A percentile compares a stretch with the other conserved stretches of the same genome.
Evolutionary conservation across 495 filamentous ascomycete genomes (phyloP).

Genomic region (Trichoderma erinaceum): DNA sequence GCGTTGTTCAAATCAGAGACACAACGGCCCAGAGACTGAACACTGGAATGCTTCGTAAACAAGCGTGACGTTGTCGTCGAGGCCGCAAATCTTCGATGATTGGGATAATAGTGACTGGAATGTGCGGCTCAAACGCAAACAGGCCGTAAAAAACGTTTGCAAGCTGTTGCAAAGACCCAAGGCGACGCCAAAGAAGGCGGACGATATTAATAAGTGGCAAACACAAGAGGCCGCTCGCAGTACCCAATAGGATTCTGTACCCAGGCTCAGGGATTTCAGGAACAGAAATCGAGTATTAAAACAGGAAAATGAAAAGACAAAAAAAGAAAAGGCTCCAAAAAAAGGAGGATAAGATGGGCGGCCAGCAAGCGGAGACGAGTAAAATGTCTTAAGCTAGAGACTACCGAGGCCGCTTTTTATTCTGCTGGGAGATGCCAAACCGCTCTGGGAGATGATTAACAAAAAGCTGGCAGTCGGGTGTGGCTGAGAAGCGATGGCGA

Average conservation of each 20-base stretch:
- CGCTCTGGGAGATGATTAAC: background rate
- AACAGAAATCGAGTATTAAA: background rate
- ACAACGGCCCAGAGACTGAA: background rate
- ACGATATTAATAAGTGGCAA: background rate
- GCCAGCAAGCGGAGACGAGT: constrained; percentile 13
- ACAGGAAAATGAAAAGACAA: background rate
- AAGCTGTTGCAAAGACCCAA: constrained; percentile 1
- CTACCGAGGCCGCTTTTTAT: background rate
- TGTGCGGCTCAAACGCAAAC: background rate
- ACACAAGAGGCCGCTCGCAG: background rate
- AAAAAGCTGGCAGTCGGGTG: background rate
- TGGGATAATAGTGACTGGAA: background rate
- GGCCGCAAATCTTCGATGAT: background rate
- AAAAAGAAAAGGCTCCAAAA: constrained; percentile 8
- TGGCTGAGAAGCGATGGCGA: background rate
- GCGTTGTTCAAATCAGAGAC: background rate
- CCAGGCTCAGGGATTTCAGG: background rate
- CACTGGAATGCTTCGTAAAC: background rate
- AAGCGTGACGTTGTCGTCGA: background rate
- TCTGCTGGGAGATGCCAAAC: constrained; percentile 3
- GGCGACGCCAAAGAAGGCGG: background rate
- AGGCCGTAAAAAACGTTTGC: background rate
- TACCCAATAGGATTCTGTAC: background rate
- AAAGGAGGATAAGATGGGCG: constrained; percentile 12
- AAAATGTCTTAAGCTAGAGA: background rate